Percentiles rank a stretch among this genome's conserved stretches.
Conservation (phyloP, 2,329 filamentous ascomycete species). For the Beauveria asiatica region DNA sequence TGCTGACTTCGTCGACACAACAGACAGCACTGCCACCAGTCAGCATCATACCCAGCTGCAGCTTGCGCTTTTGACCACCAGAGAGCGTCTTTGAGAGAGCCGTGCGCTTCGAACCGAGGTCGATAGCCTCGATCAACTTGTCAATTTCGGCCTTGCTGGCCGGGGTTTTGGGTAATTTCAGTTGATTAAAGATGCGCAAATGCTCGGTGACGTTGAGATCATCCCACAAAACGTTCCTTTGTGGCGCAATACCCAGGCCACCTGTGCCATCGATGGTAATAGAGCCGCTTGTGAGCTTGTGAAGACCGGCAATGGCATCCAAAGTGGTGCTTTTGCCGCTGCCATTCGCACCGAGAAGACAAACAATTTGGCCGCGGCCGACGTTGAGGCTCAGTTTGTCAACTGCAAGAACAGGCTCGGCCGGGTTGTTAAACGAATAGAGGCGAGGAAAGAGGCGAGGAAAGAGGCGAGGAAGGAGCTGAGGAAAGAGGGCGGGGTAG, state of each 20-base stretch:
- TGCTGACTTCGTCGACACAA: constrained; percentile 86
- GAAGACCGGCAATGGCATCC: constrained; percentile 78
- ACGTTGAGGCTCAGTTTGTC: constrained; percentile 63
- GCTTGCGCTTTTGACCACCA: constrained; percentile 84
- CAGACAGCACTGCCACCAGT: constrained; percentile 82
- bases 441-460: no score
- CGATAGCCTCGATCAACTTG: constrained; percentile 60
- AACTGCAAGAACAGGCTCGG: constrained; percentile 67
- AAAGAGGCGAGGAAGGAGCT: no score
- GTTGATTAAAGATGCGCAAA: constrained; percentile 69
- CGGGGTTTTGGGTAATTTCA: constrained; percentile 56
- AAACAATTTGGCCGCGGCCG: constrained; percentile 72
- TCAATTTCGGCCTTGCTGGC: constrained; percentile 52
- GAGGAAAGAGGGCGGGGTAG: constrained; percentile 52
- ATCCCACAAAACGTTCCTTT: constrained; percentile 92
- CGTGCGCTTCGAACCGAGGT: constrained; percentile 64
- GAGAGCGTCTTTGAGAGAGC: constrained; percentile 71
- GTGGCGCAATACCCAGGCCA: constrained; percentile 78
- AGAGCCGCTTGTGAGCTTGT: constrained; percentile 63
- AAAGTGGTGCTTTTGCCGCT: constrained; percentile 86
- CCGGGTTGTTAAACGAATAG: constrained; percentile 31
- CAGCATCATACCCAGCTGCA: constrained; percentile 92
- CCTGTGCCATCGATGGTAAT: constrained; percentile 72
- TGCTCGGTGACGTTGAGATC: constrained; percentile 81
- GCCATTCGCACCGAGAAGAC: constrained; percentile 81